phyloP scores from a whole-genome alignment of 1,139 yeast species.

The Oligophagozyma castellii region DNA sequence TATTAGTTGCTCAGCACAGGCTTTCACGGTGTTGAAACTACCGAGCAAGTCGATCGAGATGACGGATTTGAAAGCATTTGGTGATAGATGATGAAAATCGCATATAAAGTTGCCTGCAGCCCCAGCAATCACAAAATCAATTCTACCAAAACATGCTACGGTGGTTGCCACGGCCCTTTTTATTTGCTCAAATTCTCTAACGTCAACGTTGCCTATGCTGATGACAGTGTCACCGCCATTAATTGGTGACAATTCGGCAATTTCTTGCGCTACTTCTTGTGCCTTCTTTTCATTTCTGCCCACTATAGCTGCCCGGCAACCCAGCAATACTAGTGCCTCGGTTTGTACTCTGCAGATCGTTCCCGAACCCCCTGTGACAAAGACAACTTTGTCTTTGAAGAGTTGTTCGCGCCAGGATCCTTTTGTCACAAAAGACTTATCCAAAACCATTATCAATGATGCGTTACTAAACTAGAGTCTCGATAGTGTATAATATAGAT shows the following conservation, averaged over 20 bases:
- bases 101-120: constrained; percentile 90
- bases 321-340: constrained; percentile 66
- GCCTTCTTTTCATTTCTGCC: constrained; percentile 66
- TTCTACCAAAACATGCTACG: constrained; percentile 42
- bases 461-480: no score
- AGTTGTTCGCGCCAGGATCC: constrained; percentile 39
- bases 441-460: constrained; percentile 19
- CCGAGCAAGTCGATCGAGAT: constrained; percentile 76
- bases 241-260: constrained; percentile 33
- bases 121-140: constrained; percentile 83
- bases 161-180: constrained; percentile 50
- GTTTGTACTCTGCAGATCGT: constrained; percentile 80
- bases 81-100: constrained; percentile 61
- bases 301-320: constrained; percentile 75
- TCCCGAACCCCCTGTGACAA: constrained; percentile 93
- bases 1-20: constrained; percentile 50
- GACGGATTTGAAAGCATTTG: constrained; percentile 81
- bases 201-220: constrained; percentile 62
- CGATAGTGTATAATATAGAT: no score
- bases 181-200: constrained; percentile 48
- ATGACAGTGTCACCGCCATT: constrained; percentile 40
- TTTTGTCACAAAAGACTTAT: constrained; percentile 15
- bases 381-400: constrained; percentile 72
- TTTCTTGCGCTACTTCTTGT: constrained; percentile 50
- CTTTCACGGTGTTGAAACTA: constrained; percentile 76